Conservation (phyloP, 208 protist species). For the Acanthamoeba royreba region DNA sequence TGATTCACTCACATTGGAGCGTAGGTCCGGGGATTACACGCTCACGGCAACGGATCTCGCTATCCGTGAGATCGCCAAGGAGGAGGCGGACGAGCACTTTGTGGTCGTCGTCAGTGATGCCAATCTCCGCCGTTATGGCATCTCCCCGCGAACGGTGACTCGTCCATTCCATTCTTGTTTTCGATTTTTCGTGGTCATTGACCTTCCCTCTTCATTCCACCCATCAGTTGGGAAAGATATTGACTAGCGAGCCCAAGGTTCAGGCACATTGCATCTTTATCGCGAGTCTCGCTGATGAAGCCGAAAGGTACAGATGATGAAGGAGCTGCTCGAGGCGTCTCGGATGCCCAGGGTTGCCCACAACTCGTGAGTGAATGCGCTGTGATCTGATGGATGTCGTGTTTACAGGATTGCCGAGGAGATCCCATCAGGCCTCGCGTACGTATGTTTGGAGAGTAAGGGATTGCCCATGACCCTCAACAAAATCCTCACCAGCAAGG, state of each 20-base stretch:
- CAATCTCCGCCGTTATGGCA: constrained; percentile 91
- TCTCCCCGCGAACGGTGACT: constrained; percentile 47
- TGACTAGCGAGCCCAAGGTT: constrained; percentile 79
- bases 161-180: background rate
- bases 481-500: constrained; percentile 71
- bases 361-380: too few relatives aligned
- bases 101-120: constrained; percentile 93
- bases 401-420: constrained; percentile 70
- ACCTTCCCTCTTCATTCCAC: background rate
- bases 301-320: constrained; percentile 62
- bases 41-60: constrained; percentile 45
- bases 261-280: constrained; percentile 89
- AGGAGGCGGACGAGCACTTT: constrained; percentile 89
- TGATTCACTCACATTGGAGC: too few relatives aligned
- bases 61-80: constrained; percentile 40
- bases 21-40: constrained; percentile 60
- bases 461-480: constrained; percentile 84
- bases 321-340: background rate
- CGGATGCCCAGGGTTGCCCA: too few relatives aligned
- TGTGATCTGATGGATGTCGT: constrained; percentile 73
- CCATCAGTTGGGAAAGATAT: constrained; percentile 79
- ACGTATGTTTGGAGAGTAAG: constrained; percentile 86
- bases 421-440: constrained; percentile 83
- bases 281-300: constrained; percentile 79
- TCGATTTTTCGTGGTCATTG: background rate